phyloP scores from a whole-genome alignment of 2,329 filamentous ascomycete genomes.

The Colletotrichum endophyticum region DNA sequence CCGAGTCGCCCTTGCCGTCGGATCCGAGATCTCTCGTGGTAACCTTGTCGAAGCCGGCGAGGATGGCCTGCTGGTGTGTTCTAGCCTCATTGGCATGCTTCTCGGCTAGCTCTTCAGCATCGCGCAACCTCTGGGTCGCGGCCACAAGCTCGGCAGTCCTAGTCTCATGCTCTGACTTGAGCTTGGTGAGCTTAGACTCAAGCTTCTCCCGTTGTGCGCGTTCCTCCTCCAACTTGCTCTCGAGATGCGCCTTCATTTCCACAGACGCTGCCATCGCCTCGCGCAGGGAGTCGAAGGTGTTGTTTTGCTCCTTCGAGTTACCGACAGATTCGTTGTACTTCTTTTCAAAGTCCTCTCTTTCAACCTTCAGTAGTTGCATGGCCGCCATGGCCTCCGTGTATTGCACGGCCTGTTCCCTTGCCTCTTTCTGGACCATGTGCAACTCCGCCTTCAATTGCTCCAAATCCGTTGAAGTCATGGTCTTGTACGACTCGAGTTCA shows the following conservation, averaged over 20 bases:
- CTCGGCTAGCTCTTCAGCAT: slow-evolving; percentile 87
- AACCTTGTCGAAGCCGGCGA: slow-evolving; percentile 82
- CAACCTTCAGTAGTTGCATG: slow-evolving; percentile 78
- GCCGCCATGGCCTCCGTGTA: slow-evolving; percentile 78
- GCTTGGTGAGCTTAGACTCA: slow-evolving; percentile 76
- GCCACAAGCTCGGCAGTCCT: slow-evolving; percentile 78
- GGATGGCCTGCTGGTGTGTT: slow-evolving; percentile 81
- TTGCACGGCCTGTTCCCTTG: slow-evolving; percentile 80
- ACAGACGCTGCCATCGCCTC: slow-evolving; percentile 80
- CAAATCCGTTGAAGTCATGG: slow-evolving; percentile 82
- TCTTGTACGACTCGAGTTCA: slow-evolving; percentile 83
- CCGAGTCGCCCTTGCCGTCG: slow-evolving; percentile 56
- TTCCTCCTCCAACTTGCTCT: slow-evolving; percentile 85
- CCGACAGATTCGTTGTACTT: slow-evolving; percentile 71
- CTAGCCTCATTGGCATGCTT: slow-evolving; percentile 87
- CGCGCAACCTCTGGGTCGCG: slow-evolving; percentile 74
- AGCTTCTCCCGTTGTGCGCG: slow-evolving; percentile 74
- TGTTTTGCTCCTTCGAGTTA: slow-evolving; percentile 72
- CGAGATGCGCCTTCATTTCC: slow-evolving; percentile 76
- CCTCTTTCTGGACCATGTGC: slow-evolving; percentile 77
- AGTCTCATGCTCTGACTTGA: slow-evolving; percentile 84
- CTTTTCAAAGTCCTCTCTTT: slow-evolving; percentile 77
- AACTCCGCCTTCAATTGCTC: slow-evolving; percentile 87
- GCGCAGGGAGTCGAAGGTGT: slow-evolving; percentile 76
- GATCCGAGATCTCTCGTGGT: slow-evolving; percentile 56